Evolutionary conservation across 1,284 basidiomycete genomes (phyloP).

Genomic region (Papiliotrema fonsecae): DNA sequence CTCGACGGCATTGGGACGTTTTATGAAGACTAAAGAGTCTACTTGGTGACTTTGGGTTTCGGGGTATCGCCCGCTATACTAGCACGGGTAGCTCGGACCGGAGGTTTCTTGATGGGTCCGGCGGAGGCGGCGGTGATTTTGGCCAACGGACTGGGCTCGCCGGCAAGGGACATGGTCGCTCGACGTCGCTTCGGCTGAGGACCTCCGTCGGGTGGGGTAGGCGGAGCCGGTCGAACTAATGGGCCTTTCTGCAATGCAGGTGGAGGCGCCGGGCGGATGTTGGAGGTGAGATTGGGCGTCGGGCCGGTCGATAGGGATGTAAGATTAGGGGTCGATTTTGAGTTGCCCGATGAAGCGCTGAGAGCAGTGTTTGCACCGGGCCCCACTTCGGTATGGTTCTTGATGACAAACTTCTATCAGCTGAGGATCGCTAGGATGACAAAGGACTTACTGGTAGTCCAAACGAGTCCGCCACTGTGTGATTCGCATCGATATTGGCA

Average conservation of each 20-base stretch:
- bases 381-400: too few species aligned
- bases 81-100: neutral
- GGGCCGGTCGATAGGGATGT: conserved; percentile 14
- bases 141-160: conserved; percentile 10
- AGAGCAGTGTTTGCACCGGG: conserved; percentile 6
- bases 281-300: conserved; percentile 2
- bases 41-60: conserved; percentile 2
- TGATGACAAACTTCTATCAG: too few species aligned
- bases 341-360: conserved; percentile 16
- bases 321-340: conserved; percentile 30
- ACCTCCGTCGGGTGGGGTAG: conserved; percentile 33
- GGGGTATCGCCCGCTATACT: conserved; percentile 6
- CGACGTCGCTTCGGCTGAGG: conserved; percentile 40
- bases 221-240: conserved; percentile 29
- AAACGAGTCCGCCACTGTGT: conserved; percentile 31
- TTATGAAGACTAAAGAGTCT: too few species aligned
- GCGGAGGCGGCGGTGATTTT: neutral
- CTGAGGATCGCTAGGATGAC: too few species aligned
- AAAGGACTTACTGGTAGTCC: conserved; percentile 21
- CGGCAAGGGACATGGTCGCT: conserved; percentile 25
- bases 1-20: too few species aligned
- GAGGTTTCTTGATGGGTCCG: conserved; percentile 1
- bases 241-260: conserved; percentile 21
- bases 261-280: neutral
- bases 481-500: conserved; percentile 32